Evolutionary conservation across 345 rosid genomes (phyloP).

Genomic region (Eucalyptus leucophloia): DNA sequence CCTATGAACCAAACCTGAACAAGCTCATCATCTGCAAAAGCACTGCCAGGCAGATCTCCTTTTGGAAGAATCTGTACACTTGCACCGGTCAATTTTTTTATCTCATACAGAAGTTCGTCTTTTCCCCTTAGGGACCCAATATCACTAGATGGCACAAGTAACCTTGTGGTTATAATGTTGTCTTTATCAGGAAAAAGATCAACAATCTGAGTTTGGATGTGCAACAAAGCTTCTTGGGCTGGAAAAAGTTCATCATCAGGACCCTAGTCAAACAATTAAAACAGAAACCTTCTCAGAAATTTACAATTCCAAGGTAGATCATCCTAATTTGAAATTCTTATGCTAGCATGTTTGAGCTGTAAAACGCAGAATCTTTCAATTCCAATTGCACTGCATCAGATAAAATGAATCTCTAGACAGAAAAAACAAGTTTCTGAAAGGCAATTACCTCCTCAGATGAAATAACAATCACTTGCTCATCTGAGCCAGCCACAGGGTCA

Average conservation of each 20-base stretch:
- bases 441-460: conserved; percentile 85
- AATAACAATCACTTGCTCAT: conserved; percentile 74
- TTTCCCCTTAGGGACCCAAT: conserved; percentile 80
- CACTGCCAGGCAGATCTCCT: conserved; percentile 53
- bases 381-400: background rate
- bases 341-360: background rate
- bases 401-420: background rate
- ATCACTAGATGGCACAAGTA: conserved; percentile 67
- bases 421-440: background rate
- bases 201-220: conserved; percentile 78
- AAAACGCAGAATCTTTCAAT: background rate
- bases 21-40: conserved; percentile 52
- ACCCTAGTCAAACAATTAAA: conserved; percentile 34
- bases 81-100: conserved; percentile 70
- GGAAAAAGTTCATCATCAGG: conserved; percentile 96
- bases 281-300: background rate
- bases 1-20: conserved; percentile 53
- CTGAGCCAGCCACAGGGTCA: conserved; percentile 76
- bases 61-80: conserved; percentile 56
- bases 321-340: background rate
- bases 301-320: background rate
- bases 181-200: conserved; percentile 76
- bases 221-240: conserved; percentile 97
- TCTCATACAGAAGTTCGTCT: conserved; percentile 68
- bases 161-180: conserved; percentile 53